Evolutionary conservation across 177 flowering plant species (phyloP).

Genomic region (Vitis hybrid): DNA sequence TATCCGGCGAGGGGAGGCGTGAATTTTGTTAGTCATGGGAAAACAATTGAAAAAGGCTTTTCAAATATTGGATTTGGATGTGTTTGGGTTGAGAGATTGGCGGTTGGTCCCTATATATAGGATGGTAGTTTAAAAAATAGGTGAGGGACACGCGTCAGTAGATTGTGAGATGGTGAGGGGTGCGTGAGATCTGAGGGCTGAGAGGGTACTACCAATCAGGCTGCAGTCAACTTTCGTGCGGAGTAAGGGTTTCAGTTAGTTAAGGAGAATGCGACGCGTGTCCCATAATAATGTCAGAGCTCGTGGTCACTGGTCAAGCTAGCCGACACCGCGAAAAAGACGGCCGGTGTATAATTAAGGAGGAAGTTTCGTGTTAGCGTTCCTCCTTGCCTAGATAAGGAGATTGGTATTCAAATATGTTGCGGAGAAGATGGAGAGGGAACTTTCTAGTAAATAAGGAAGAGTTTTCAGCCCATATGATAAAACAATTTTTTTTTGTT

Average conservation of each 20-base stretch:
- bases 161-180: not conserved
- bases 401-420: too few relatives aligned
- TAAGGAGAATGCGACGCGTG: slow-evolving; percentile 20
- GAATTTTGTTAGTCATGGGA: slow-evolving; percentile 32
- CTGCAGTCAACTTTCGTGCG: slow-evolving; percentile 3
- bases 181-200: slow-evolving; percentile 3
- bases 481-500: too few relatives aligned
- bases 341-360: too few relatives aligned
- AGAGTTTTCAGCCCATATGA: too few relatives aligned
- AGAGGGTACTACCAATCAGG: not conserved
- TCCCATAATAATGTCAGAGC: slow-evolving; percentile 4
- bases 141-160: slow-evolving; percentile 26
- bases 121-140: slow-evolving; percentile 13
- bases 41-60: slow-evolving; percentile 1
- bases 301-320: slow-evolving; percentile 8
- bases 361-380: too few relatives aligned
- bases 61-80: not conserved
- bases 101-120: too few relatives aligned
- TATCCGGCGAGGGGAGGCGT: slow-evolving; percentile 47
- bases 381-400: too few relatives aligned
- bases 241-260: not conserved
- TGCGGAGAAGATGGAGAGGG: too few relatives aligned
- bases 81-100: too few relatives aligned
- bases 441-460: too few relatives aligned
- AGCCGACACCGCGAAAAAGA: slow-evolving; percentile 20